phyloP scores from a whole-genome alignment of 1,284 basidiomycete genomes.

The Rhodotorula sp. region DNA sequence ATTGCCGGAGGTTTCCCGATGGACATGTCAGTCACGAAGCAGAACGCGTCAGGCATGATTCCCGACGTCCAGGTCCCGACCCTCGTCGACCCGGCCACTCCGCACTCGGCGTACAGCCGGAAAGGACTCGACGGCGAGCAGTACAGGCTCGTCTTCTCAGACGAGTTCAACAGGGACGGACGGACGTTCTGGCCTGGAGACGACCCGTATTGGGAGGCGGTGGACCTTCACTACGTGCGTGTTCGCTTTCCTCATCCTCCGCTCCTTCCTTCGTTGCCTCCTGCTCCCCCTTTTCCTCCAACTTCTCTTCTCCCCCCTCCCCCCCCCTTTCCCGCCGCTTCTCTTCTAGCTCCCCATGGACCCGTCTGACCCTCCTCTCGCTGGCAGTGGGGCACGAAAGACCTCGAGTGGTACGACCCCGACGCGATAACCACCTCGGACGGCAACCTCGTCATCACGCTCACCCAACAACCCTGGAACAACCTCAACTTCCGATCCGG shows the following conservation, averaged over 20 bases:
- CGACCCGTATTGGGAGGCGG: constrained; percentile 62
- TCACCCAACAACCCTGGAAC: constrained; percentile 63
- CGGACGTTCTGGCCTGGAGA: constrained; percentile 56
- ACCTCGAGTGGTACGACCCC: constrained; percentile 55
- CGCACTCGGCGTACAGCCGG: constrained; percentile 36
- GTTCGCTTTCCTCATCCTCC: not conserved
- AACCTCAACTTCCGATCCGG: constrained; percentile 66
- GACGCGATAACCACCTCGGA: constrained; percentile 70
- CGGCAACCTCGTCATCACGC: constrained; percentile 75
- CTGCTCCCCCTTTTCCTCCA: not conserved
- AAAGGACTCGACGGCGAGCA: constrained; percentile 42
- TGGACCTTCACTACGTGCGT: constrained; percentile 66
- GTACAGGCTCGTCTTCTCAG: constrained; percentile 65
- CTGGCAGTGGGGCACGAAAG: constrained; percentile 14
- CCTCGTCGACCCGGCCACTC: constrained; percentile 50
- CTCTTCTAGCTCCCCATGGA: too few species aligned
- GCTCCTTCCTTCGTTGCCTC: not conserved
- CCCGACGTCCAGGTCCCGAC: constrained; percentile 36
- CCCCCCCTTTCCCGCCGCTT: not conserved
- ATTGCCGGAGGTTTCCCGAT: not conserved
- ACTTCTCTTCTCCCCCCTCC: too few species aligned
- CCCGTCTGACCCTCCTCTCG: too few species aligned
- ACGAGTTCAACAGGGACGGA: constrained; percentile 80
- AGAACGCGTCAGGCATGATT: constrained; percentile 40
- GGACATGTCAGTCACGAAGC: too few species aligned